Conservation (phyloP, 371 early-diverging fungal species). For the Rhizomucor miehei region DNA sequence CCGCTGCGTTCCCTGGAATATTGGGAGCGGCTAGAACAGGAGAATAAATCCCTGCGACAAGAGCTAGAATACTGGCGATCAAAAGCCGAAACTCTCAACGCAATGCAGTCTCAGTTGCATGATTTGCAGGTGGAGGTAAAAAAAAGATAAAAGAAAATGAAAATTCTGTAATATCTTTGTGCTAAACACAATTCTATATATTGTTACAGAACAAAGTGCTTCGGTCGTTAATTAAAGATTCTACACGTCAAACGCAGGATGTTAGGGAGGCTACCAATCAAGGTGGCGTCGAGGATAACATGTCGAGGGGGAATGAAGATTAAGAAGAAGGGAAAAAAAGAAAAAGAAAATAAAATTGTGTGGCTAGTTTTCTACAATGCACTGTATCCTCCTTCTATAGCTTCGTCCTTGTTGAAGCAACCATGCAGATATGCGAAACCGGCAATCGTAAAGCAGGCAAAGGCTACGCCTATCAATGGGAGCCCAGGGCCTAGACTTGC, state of each 20-base stretch:
- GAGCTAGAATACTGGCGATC: constrained; percentile 2
- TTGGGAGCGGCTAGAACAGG: background rate
- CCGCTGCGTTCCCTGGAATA: background rate
- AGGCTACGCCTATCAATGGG: constrained; percentile 33
- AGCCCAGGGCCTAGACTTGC: constrained; percentile 34
- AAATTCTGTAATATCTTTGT: too few species aligned
- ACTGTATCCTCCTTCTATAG: constrained; percentile 27
- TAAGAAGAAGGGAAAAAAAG: too few species aligned
- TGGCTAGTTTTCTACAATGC: constrained; percentile 16
- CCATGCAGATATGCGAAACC: constrained; percentile 28
- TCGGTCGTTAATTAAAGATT: too few species aligned
- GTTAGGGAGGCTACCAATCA: background rate
- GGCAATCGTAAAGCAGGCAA: constrained; percentile 26
- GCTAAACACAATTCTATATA: too few species aligned
- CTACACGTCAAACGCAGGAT: background rate
- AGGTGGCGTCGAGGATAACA: background rate
- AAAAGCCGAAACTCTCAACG: background rate
- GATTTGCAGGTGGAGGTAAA: constrained; percentile 3
- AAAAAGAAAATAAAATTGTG: too few species aligned
- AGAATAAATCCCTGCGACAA: background rate
- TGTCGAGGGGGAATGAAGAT: too few species aligned
- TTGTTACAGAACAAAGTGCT: too few species aligned
- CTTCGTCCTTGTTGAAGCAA: constrained; percentile 23
- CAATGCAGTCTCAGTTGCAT: constrained; percentile 1
- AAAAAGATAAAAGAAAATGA: background rate